Percentiles rank a stretch among this genome's conserved stretches.
Evolutionary conservation across 768 basidiomycete genomes (phyloP).

Genomic region (Termitomyces titanicus): DNA sequence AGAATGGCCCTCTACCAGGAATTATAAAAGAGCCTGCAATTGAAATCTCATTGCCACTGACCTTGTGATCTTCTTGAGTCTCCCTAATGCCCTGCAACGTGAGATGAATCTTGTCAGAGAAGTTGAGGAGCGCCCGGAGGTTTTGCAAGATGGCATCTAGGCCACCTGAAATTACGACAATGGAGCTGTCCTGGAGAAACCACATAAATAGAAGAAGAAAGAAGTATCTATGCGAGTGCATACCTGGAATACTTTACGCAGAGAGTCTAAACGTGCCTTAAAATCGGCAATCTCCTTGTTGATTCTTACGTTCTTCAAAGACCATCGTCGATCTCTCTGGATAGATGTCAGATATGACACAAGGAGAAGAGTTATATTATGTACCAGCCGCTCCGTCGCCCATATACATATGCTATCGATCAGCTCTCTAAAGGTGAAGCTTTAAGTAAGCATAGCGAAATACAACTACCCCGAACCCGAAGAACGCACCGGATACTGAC

Average conservation of each 20-base stretch:
- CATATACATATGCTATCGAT: constrained; percentile 15
- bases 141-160: constrained; percentile 8
- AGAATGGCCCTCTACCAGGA: background rate
- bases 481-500: constrained; percentile 12
- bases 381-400: constrained; percentile 8
- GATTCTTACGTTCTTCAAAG: background rate
- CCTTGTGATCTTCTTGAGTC: constrained; percentile 4
- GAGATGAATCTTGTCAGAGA: background rate
- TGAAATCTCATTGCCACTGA: background rate
- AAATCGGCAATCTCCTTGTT: constrained; percentile 11
- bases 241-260: constrained; percentile 10
- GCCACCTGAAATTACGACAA: constrained; percentile 9
- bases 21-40: background rate
- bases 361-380: background rate
- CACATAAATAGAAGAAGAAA: background rate
- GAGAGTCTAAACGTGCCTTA: constrained; percentile 3
- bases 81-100: background rate
- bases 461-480: background rate
- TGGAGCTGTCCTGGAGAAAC: constrained; percentile 11
- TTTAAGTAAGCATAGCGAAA: background rate
- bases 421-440: background rate
- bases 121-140: background rate
- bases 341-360: background rate
- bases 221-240: background rate
- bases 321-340: constrained; percentile 1